Evolutionary conservation across 2,329 filamentous ascomycete species (phyloP).

Genomic region (Aspergillus intermedius): DNA sequence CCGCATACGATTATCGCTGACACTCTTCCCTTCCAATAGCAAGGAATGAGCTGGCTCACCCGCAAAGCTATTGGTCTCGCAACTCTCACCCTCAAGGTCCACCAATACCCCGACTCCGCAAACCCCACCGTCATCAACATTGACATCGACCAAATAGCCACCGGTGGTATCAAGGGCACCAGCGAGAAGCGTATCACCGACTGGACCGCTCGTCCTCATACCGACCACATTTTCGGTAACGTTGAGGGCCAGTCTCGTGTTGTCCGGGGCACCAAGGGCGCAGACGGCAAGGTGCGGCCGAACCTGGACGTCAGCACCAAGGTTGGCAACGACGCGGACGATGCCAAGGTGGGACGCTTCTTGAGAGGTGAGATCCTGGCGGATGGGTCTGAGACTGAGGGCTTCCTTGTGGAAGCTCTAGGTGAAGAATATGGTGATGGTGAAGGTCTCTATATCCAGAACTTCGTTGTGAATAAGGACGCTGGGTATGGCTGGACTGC

Average conservation of each 20-base stretch:
- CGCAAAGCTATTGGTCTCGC: constrained; percentile 67
- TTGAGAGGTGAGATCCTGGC: constrained; percentile 36
- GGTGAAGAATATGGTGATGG: constrained; percentile 39
- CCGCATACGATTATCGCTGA: constrained; percentile 1
- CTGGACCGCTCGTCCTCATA: constrained; percentile 57
- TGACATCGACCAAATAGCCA: constrained; percentile 64
- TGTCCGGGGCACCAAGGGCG: constrained; percentile 31
- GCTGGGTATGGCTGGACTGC: constrained; percentile 46
- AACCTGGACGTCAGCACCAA: constrained; percentile 32
- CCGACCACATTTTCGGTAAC: constrained; percentile 72
- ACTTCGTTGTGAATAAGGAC: constrained; percentile 43
- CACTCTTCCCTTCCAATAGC: constrained; percentile 27
- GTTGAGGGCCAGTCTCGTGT: constrained; percentile 57
- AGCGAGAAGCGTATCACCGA: constrained; percentile 53
- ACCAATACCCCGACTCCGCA: constrained; percentile 44
- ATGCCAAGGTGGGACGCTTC: constrained; percentile 33
- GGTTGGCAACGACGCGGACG: constrained; percentile 31
- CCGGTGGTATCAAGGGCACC: constrained; percentile 64
- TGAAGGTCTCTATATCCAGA: constrained; percentile 43
- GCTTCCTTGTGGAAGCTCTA: constrained; percentile 53
- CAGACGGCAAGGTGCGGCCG: constrained; percentile 33
- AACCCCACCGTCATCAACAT: constrained; percentile 51
- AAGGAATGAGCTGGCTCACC: constrained; percentile 64
- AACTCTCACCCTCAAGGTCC: constrained; percentile 60
- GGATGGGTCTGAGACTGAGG: constrained; percentile 52